Percentiles rank a stretch among this genome's conserved stretches.
These are phyloP conservation scores for Fusarium coffeatum DNA, from an alignment of 2,329 filamentous ascomycete genomes.

Conservation along the genomic window DNA sequence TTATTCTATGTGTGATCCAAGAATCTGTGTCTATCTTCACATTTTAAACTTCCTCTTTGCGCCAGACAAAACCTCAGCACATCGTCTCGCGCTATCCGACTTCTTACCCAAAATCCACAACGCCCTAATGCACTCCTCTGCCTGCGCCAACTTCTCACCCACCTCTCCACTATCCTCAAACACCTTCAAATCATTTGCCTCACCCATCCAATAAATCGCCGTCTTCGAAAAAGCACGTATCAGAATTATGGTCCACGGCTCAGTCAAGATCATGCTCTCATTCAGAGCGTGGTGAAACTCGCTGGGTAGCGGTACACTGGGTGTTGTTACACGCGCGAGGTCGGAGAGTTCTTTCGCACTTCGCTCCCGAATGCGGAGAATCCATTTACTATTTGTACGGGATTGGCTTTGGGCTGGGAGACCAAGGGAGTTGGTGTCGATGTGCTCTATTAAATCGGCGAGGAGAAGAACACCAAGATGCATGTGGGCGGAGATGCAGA, in stretches of 20 bases:
- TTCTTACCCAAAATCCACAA: constrained; percentile 66
- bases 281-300: constrained; percentile 65
- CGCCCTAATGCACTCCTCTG: constrained; percentile 62
- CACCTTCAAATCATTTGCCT: constrained; percentile 39
- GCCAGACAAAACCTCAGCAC: constrained; percentile 34
- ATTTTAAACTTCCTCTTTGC: constrained; percentile 5
- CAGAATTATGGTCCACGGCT: constrained; percentile 68
- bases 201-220: constrained; percentile 51
- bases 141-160: constrained; percentile 51
- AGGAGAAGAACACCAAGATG: constrained; percentile 66
- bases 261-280: constrained; percentile 65
- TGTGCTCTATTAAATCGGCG: constrained; percentile 63
- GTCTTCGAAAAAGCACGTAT: constrained; percentile 64
- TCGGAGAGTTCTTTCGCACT: constrained; percentile 61
- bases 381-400: constrained; percentile 49
- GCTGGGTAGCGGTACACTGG: constrained; percentile 40
- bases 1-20: not conserved
- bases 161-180: constrained; percentile 41
- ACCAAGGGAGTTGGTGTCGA: constrained; percentile 55
- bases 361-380: constrained; percentile 54
- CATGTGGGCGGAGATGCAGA: constrained; percentile 67
- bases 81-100: constrained; percentile 57
- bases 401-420: constrained; percentile 26
- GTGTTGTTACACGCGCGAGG: constrained; percentile 59
- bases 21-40: not conserved